Evolutionary conservation across 495 filamentous ascomycete genomes (phyloP), one percentile per base, ranked within the genome.

Genomic region (Cudoniella acicularis): DNA sequence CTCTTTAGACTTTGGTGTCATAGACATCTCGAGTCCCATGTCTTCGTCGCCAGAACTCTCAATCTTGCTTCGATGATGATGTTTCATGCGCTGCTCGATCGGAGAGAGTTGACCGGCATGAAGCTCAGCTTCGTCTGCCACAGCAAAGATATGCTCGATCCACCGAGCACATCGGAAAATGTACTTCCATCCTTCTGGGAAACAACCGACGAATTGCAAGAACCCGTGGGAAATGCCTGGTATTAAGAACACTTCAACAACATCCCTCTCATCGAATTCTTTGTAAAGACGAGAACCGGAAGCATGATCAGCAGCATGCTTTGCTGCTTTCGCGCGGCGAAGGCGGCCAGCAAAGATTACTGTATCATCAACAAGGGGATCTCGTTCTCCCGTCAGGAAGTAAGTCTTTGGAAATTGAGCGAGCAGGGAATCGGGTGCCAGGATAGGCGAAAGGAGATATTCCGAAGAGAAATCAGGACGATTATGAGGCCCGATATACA

Each of bases 311-410:
- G 25, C 62, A 48, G 60, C n/a, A 55, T 74, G 72, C 30, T 78
- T 78, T 1, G 86, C 87, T 3, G 86, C 77, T 64, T 96, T 96
- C 4, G 90, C 91, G 45, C 92, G 83, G 13, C 91, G 79, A 8
- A 98, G 71, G 1, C 95, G 77, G 2, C 95, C 95, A 0, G 92
- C 92, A 63, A 98, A 96, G 57, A 98, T 90, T 1, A 96, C 89
- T 0, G 94, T 98, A 72, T 98, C 94, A 67, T 98, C 94, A 1
- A 97, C 93, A 0, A 98, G 75, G 1, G 94, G 94, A 66, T 98
- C 94, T 25, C 93, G 87, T 70, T 98, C 94, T 53, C 94, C 94
- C 0, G 94, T 98, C 2, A 97, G 75, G 70, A 98, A 89, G 67
- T 91, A 96, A 0, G 88, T 92, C 66, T 93, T 95, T 2, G 94